Conservation (phyloP, 768 basidiomycete species). For the Pleurotus platypus region DNA sequence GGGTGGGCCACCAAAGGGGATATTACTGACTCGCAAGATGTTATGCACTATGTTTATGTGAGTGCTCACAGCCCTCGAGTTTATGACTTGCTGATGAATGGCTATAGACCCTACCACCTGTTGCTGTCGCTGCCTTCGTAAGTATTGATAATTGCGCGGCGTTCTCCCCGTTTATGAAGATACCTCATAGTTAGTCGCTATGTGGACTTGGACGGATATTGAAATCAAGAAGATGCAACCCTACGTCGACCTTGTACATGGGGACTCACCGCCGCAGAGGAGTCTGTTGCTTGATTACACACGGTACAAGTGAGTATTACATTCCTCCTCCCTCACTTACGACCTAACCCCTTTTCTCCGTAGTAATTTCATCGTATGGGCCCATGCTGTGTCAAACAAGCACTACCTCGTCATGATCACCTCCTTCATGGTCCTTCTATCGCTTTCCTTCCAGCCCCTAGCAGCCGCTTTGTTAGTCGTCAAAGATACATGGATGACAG, state of each 20-base stretch:
- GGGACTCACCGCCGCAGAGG: slow-evolving; percentile 47
- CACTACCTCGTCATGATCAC: slow-evolving; percentile 50
- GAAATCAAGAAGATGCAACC: slow-evolving; percentile 62
- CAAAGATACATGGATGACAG: slow-evolving; percentile 37
- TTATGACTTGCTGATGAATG: not conserved
- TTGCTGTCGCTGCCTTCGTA: slow-evolving; percentile 43
- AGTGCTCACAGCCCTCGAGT: slow-evolving; percentile 14
- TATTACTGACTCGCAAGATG: slow-evolving; percentile 25
- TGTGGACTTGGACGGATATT: slow-evolving; percentile 57
- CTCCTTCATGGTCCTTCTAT: slow-evolving; percentile 44
- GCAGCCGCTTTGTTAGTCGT: slow-evolving; percentile 47
- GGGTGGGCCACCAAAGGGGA: slow-evolving; percentile 41
- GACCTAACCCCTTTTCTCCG: not conserved
- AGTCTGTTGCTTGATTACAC: slow-evolving; percentile 56
- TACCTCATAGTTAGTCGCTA: slow-evolving; percentile 32
- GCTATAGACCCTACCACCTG: slow-evolving; percentile 48
- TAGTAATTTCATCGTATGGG: slow-evolving; percentile 49
- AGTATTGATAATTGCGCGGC: slow-evolving; percentile 9
- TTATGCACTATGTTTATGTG: slow-evolving; percentile 55
- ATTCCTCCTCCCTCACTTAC: not conserved
- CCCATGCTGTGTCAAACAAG: slow-evolving; percentile 37
- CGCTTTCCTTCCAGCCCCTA: slow-evolving; percentile 47
- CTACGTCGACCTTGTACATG: slow-evolving; percentile 55
- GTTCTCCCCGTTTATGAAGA: no score
- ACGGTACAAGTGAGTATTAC: slow-evolving; percentile 35